Evolutionary conservation across 768 basidiomycete species (phyloP), one percentile per base, ranked within the genome.

Genomic region (Pleurotus citrinopileatus): DNA sequence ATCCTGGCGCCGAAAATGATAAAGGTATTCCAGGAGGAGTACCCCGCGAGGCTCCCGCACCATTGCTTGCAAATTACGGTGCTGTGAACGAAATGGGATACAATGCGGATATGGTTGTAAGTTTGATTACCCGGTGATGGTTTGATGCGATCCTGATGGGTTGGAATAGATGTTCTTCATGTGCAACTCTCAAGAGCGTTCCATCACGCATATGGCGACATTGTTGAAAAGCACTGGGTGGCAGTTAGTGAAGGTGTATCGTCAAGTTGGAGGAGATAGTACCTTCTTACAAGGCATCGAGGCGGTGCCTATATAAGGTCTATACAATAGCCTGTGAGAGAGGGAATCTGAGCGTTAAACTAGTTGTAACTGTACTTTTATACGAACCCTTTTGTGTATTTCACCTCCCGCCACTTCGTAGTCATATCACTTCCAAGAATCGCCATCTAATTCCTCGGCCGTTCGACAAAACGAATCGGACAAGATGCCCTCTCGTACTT

Each of bases 101-200:
- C 52, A 61, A 63, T 50, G 65, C 65, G 15, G 74, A 76, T 53
- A 57, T 74, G 22, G 62, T 50, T n/a, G 73, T 74, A 59, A 19
- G 73, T 66, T n/a, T n/a, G n/a, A n/a, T n/a, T n/a, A n/a, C n/a
- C n/a, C n/a, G n/a, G n/a, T n/a, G n/a, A n/a, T n/a, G n/a, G n/a
- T n/a, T n/a, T n/a, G n/a, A n/a, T n/a, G n/a, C n/a, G n/a, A n/a
- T n/a, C n/a, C n/a, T n/a, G n/a, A n/a, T n/a, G n/a, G n/a, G n/a
- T n/a, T n/a, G n/a, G n/a, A n/a, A 13, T 51, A 77, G 75, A 75
- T 77, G 74, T 64, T 75, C 45, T 51, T 70, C 1, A 43, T 68
- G 27, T 73, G 67, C 59, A 75, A 74, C 50, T 66, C 68, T 1
- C 68, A 71, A 44, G 75, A 76, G 52, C 66, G 76, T 9, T 76